A percentile compares a stretch with the other conserved stretches of the same genome.
Evolutionary conservation across 495 filamentous ascomycete species (phyloP).

Genomic region (Talaromyces proteolyticus): DNA sequence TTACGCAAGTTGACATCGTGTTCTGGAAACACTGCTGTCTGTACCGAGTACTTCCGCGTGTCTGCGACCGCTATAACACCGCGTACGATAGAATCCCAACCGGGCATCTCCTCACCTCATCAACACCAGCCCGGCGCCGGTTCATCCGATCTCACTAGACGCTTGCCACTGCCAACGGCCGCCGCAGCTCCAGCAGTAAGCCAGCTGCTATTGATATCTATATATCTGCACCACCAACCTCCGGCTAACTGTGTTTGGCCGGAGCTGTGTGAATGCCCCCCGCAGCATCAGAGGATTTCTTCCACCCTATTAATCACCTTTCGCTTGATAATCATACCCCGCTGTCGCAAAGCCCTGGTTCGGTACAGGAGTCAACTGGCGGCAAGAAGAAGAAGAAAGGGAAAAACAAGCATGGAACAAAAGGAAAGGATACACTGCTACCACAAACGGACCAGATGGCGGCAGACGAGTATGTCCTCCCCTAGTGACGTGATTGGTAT

Average conservation of each 20-base stretch:
- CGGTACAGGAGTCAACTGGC: slow-evolving; percentile 30
- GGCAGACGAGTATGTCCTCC: slow-evolving; percentile 34
- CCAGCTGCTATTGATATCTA: not conserved
- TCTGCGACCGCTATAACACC: not conserved
- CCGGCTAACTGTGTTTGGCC: slow-evolving; percentile 4
- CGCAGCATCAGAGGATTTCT: slow-evolving; percentile 39
- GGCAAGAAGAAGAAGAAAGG: slow-evolving; percentile 44
- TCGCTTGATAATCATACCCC: slow-evolving; percentile 30
- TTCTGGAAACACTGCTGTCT: not conserved
- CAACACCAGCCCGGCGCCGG: too few relatives aligned
- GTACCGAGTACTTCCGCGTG: not conserved
- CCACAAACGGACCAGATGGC: slow-evolving; percentile 26
- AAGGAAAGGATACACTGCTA: slow-evolving; percentile 30
- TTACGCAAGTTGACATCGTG: not conserved
- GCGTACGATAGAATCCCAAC: too few relatives aligned
- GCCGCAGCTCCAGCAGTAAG: too few relatives aligned
- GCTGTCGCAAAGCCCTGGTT: slow-evolving; percentile 19
- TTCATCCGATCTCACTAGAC: too few relatives aligned
- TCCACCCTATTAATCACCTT: slow-evolving; percentile 36
- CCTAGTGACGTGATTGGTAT: not conserved
- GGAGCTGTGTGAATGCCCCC: slow-evolving; percentile 37
- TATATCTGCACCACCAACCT: not conserved
- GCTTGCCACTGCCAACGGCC: too few relatives aligned
- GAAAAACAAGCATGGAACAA: slow-evolving; percentile 23
- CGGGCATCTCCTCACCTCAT: too few relatives aligned